These are phyloP conservation scores for Dothistroma septosporum DNA, from an alignment of 2,329 filamentous ascomycete genomes.

Conservation along the genomic window DNA sequence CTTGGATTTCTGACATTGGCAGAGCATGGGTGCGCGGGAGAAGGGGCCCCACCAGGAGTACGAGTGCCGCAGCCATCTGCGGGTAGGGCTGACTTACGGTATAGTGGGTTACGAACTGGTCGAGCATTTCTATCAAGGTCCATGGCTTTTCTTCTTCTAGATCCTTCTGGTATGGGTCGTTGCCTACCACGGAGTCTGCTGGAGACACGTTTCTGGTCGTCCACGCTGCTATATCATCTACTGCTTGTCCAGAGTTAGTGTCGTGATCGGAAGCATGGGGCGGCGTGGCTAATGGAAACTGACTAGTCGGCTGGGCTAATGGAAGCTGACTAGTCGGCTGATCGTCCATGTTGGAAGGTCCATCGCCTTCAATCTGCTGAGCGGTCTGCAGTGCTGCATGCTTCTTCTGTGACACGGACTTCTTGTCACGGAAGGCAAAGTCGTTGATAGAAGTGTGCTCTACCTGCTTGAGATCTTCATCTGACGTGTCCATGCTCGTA, in stretches of 20 bases:
- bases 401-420: background rate
- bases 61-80: constrained; percentile 46
- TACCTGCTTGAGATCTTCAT: constrained; percentile 8
- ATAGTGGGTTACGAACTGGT: constrained; percentile 41
- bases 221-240: constrained; percentile 8
- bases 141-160: constrained; percentile 34
- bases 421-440: constrained; percentile 3
- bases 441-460: constrained; percentile 8
- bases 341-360: background rate
- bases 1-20: constrained; percentile 30
- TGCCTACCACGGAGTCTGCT: constrained; percentile 10
- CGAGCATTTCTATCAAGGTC: constrained; percentile 42
- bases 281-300: background rate
- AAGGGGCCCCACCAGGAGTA: constrained; percentile 46
- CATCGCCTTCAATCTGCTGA: background rate
- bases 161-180: constrained; percentile 19
- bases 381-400: background rate
- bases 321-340: background rate
- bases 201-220: constrained; percentile 5
- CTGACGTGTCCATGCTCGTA: constrained; percentile 11
- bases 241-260: constrained; percentile 7
- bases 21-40: constrained; percentile 41
- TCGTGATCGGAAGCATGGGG: background rate
- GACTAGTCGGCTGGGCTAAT: background rate
- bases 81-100: constrained; percentile 41